Percentiles rank a stretch among this genome's conserved stretches.
Evolutionary conservation across 148 eudicot species (phyloP).

Genomic region (Chenopodium formosanum): DNA sequence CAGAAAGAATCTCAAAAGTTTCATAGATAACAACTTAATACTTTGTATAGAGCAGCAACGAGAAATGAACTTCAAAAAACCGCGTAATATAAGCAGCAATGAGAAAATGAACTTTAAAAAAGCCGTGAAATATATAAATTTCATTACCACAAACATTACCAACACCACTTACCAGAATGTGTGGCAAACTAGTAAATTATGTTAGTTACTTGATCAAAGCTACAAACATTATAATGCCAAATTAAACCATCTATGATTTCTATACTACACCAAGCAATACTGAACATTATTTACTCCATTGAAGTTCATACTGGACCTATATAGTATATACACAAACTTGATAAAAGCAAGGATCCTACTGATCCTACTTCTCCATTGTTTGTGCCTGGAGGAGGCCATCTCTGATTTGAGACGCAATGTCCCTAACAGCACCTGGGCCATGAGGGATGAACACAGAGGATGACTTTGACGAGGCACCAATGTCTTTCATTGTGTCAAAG

Average conservation of each 20-base stretch:
- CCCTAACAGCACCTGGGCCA: slow-evolving; percentile 72
- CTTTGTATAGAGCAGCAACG: background rate
- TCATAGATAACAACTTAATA: too few species aligned
- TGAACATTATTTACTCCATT: slow-evolving; percentile 16
- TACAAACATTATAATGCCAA: background rate
- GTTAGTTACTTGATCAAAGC: background rate
- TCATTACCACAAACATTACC: background rate
- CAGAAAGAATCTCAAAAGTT: too few species aligned
- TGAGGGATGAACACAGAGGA: slow-evolving; percentile 74
- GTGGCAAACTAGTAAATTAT: background rate
- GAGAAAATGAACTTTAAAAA: background rate
- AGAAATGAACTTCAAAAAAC: background rate
- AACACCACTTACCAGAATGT: background rate
- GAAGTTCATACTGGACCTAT: slow-evolving; percentile 14
- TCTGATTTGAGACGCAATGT: slow-evolving; percentile 63
- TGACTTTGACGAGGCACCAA: slow-evolving; percentile 68
- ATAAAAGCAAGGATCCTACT: slow-evolving; percentile 6
- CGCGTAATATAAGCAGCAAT: background rate
- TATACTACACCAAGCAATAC: slow-evolving; percentile 2
- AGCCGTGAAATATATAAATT: background rate
- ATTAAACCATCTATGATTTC: background rate
- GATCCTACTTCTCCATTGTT: slow-evolving; percentile 18
- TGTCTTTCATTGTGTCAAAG: slow-evolving; percentile 79
- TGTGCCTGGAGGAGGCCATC: slow-evolving; percentile 68
- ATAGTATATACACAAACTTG: slow-evolving; percentile 20